Percentiles rank a stretch among this genome's conserved stretches.
phyloP scores from a whole-genome alignment of 2,329 filamentous ascomycete species.

The Talaromyces sp. region DNA sequence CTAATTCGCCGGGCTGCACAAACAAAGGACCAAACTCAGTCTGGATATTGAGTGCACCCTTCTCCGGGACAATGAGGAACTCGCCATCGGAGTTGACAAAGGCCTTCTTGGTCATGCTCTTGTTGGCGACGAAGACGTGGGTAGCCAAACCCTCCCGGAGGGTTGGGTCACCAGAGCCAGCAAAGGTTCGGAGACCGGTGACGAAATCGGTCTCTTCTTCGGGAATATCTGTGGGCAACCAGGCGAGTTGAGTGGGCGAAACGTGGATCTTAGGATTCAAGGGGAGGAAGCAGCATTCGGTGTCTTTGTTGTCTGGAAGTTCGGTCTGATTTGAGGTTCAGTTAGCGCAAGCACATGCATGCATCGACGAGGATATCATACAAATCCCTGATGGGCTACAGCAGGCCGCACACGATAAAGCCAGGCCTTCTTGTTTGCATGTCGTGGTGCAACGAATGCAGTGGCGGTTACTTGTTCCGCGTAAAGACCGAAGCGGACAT shows the following conservation, averaged over 20 bases:
- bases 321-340: conserved; percentile 38
- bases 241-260: conserved; percentile 54
- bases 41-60: conserved; percentile 63
- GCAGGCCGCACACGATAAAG: conserved; percentile 56
- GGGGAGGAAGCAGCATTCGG: conserved; percentile 32
- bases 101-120: conserved; percentile 54
- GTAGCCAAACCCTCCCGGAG: conserved; percentile 55
- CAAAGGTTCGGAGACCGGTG: conserved; percentile 52
- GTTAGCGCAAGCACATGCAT: background rate
- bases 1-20: conserved; percentile 65
- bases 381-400: conserved; percentile 53
- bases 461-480: conserved; percentile 54
- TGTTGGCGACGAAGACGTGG: conserved; percentile 54
- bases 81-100: conserved; percentile 65
- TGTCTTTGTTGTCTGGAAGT: conserved; percentile 41
- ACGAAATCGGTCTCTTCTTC: conserved; percentile 54
- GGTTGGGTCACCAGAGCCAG: conserved; percentile 55
- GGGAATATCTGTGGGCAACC: conserved; percentile 56
- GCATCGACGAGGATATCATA: conserved; percentile 20
- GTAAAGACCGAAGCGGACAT: conserved; percentile 36
- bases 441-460: conserved; percentile 56
- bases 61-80: conserved; percentile 61
- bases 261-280: conserved; percentile 55
- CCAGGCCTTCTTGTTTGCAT: conserved; percentile 58
- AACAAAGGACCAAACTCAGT: conserved; percentile 63